Conservation (phyloP, 2,329 filamentous ascomycete species). For the Colletotrichum eremochloae region DNA sequence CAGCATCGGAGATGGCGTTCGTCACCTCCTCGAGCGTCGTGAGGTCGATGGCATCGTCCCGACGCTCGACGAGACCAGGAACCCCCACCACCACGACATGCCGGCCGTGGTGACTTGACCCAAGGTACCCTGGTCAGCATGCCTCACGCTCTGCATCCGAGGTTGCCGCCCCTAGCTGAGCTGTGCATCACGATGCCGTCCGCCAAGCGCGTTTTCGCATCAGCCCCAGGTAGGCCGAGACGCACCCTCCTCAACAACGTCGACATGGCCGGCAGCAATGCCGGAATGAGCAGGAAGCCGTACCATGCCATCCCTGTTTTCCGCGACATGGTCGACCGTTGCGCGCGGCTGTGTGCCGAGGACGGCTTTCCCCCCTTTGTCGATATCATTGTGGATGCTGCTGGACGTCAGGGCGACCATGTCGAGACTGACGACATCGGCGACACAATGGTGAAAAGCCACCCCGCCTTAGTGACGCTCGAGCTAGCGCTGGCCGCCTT, state of each 20-base stretch:
- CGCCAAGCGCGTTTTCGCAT: neutral
- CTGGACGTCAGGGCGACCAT: neutral
- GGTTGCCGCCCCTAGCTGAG: neutral
- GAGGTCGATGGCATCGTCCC: too few relatives aligned
- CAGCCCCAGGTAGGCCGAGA: neutral
- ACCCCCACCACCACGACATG: too few relatives aligned
- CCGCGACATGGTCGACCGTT: neutral
- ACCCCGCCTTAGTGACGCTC: conserved; percentile 26
- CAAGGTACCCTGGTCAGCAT: neutral
- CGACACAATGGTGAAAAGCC: neutral
- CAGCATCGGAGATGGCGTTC: too few relatives aligned
- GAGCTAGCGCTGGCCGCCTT: conserved; percentile 50
- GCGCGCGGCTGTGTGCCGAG: neutral
- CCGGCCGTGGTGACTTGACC: too few relatives aligned
- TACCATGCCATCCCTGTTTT: neutral
- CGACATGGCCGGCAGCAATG: neutral
- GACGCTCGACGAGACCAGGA: too few relatives aligned
- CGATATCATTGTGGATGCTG: neutral
- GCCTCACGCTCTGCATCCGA: neutral
- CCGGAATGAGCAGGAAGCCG: neutral
- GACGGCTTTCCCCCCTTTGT: conserved; percentile 1
- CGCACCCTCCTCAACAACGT: neutral
- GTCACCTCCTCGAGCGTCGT: too few relatives aligned
- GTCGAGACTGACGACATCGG: neutral
- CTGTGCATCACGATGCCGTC: neutral